Evolutionary conservation across 225 moss, liverwort and hornwort species (phyloP).

Genomic region (Sphagnum tenellum): DNA sequence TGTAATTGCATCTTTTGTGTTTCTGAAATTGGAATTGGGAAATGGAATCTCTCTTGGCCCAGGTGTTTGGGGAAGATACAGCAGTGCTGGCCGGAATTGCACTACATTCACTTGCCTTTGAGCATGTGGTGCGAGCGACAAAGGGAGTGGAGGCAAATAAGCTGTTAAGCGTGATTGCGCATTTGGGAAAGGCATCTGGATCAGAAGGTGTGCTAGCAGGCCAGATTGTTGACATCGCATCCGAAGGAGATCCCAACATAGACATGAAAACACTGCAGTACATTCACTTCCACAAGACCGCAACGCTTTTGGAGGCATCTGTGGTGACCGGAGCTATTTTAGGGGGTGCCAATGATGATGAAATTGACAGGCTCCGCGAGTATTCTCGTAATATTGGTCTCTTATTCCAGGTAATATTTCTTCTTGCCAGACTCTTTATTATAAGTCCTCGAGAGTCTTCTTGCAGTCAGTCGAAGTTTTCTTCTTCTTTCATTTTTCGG

Average conservation of each 20-base stretch:
- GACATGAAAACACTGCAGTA: constrained; percentile 22
- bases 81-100: constrained; percentile 37
- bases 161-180: constrained; percentile 22
- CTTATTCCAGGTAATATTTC: constrained; percentile 19
- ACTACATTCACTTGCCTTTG: constrained; percentile 30
- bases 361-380: constrained; percentile 17
- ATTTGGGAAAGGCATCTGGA: constrained; percentile 29
- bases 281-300: constrained; percentile 32
- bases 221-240: constrained; percentile 30
- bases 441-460: too few relatives aligned
- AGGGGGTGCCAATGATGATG: constrained; percentile 25
- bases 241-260: constrained; percentile 17
- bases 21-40: too few relatives aligned
- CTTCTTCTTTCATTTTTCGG: too few relatives aligned
- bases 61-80: constrained; percentile 18
- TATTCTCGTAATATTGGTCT: constrained; percentile 26
- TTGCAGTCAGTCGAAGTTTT: too few relatives aligned
- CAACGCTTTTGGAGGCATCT: constrained; percentile 21
- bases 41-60: too few relatives aligned
- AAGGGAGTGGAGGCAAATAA: constrained; percentile 19
- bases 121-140: constrained; percentile 20
- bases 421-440: too few relatives aligned
- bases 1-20: too few relatives aligned
- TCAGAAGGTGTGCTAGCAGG: constrained; percentile 27
- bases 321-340: constrained; percentile 32